Percentiles rank a stretch among this genome's conserved stretches.
phyloP scores from a whole-genome alignment of 768 basidiomycete genomes.

The Chalciporus pseudorubinellus region DNA sequence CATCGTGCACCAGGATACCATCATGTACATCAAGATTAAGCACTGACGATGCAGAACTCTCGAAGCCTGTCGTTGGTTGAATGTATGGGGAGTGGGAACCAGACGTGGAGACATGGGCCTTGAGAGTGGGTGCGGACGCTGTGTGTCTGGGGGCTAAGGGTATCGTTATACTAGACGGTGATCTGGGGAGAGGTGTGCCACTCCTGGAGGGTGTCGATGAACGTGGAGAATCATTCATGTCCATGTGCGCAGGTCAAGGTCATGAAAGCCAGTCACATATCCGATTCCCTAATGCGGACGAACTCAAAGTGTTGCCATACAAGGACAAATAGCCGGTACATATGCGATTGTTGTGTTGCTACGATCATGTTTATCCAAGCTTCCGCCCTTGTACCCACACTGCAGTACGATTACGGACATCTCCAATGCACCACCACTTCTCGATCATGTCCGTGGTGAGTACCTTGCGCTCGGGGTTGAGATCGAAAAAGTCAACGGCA shows the following conservation, averaged over 20 bases:
- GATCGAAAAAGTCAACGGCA: conserved; percentile 68
- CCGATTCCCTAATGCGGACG: background rate
- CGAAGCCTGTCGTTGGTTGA: conserved; percentile 39
- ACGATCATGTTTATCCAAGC: conserved; percentile 5
- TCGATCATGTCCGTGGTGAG: conserved; percentile 60
- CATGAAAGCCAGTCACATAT: background rate
- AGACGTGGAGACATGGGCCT: conserved; percentile 44
- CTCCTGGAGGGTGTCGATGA: conserved; percentile 37
- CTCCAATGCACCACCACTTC: conserved; percentile 90
- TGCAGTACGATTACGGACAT: conserved; percentile 56
- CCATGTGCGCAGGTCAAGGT: conserved; percentile 2
- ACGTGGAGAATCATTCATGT: conserved; percentile 28
- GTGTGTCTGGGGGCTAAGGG: conserved; percentile 50
- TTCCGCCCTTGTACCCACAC: conserved; percentile 78
- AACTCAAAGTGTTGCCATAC: conserved; percentile 10
- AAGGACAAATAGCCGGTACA: conserved; percentile 10
- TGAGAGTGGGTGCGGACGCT: conserved; percentile 55
- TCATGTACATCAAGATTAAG: conserved; percentile 64
- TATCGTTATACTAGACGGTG: conserved; percentile 54
- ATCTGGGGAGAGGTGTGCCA: conserved; percentile 35
- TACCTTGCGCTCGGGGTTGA: conserved; percentile 8
- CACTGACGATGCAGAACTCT: conserved; percentile 72
- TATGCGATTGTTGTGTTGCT: too few species aligned
- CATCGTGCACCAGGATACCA: conserved; percentile 69
- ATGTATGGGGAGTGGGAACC: conserved; percentile 22